Percentiles rank a stretch among this genome's conserved stretches.
Evolutionary conservation across 805 yeast species (phyloP).

Genomic region (Metschnikowia cerradonensis): DNA sequence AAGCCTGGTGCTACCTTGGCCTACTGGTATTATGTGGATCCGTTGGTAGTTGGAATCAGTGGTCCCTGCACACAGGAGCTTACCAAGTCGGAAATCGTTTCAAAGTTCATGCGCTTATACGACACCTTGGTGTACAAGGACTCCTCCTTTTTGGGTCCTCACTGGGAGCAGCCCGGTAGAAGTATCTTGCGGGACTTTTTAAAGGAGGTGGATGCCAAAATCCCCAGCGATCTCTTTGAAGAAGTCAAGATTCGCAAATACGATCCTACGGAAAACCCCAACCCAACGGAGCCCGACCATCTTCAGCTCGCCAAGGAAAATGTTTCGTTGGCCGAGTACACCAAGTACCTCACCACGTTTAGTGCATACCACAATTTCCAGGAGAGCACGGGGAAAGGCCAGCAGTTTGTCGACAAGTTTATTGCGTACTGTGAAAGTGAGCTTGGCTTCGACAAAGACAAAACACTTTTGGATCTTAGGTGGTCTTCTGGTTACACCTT

Average conservation of each 20-base stretch:
- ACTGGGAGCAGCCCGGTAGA: conserved; percentile 89
- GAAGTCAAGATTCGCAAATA: conserved; percentile 33
- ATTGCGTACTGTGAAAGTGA: conserved; percentile 32
- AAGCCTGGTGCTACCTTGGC: conserved; percentile 19
- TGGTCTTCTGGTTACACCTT: conserved; percentile 53
- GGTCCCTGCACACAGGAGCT: conserved; percentile 17
- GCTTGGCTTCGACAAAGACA: conserved; percentile 43
- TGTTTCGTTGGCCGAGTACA: conserved; percentile 43
- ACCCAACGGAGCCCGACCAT: conserved; percentile 14
- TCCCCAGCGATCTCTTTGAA: conserved; percentile 39
- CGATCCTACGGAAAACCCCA: conserved; percentile 11
- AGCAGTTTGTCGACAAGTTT: conserved; percentile 33
- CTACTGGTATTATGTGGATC: conserved; percentile 23
- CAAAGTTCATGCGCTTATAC: conserved; percentile 27
- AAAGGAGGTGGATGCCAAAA: conserved; percentile 37
- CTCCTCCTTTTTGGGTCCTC: conserved; percentile 51
- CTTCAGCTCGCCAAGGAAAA: conserved; percentile 27
- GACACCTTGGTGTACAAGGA: conserved; percentile 40
- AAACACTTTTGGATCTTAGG: conserved; percentile 37
- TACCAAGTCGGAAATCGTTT: conserved; percentile 14
- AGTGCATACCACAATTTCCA: conserved; percentile 63
- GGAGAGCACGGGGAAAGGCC: conserved; percentile 31
- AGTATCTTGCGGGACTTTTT: conserved; percentile 43
- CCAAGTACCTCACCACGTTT: conserved; percentile 60
- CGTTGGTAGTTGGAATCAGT: conserved; percentile 27